These are phyloP conservation scores for Apodospora peruviana DNA, from an alignment of 495 filamentous ascomycete genomes.

Conservation along the genomic window DNA sequence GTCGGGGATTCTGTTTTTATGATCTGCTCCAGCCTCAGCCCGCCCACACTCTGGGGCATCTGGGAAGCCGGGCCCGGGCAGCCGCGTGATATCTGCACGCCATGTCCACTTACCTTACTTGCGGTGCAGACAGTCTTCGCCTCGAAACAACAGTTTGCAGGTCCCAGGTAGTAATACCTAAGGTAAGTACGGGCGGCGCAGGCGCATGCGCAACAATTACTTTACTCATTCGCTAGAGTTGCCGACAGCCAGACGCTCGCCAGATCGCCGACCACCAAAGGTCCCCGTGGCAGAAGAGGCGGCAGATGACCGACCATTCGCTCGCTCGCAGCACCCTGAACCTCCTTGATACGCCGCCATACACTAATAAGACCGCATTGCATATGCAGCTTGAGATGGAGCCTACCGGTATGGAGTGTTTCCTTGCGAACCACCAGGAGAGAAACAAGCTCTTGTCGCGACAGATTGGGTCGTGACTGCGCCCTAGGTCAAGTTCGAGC, in stretches of 20 bases:
- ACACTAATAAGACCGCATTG: background rate
- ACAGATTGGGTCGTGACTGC: background rate
- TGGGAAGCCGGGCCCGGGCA: conserved; percentile 7
- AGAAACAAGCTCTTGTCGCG: background rate
- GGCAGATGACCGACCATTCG: too few species aligned
- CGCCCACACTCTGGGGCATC: background rate
- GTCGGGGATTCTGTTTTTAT: conserved; percentile 15
- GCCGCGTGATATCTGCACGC: background rate
- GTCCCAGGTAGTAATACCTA: too few species aligned
- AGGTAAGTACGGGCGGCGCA: too few species aligned
- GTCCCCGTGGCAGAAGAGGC: too few species aligned
- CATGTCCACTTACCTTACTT: too few species aligned
- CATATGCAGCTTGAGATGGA: conserved; percentile 3
- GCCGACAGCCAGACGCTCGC: too few species aligned
- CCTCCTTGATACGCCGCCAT: background rate
- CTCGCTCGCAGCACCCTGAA: background rate
- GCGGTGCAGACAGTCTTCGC: too few species aligned
- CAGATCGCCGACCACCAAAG: too few species aligned
- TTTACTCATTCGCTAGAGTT: too few species aligned
- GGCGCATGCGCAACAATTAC: too few species aligned
- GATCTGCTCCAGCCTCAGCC: conserved; percentile 6
- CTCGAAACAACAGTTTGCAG: too few species aligned
- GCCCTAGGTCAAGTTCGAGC: background rate
- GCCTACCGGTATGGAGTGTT: too few species aligned
- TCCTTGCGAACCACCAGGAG: conserved; percentile 1